Percentiles rank a stretch among this genome's conserved stretches.
Conservation (phyloP, 441 rosid species). For the Aquilaria agallochum region DNA sequence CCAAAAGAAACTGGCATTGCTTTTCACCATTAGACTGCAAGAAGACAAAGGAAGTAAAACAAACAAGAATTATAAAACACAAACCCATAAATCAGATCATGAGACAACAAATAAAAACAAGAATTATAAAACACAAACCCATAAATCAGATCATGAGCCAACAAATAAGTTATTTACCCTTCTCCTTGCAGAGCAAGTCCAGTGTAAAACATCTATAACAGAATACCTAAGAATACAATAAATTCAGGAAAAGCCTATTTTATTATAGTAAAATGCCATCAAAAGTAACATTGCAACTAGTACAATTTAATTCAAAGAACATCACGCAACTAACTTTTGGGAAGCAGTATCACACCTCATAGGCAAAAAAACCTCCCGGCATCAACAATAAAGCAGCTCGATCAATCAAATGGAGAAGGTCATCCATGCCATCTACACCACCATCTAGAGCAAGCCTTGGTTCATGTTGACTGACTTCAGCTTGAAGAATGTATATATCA, state of each 20-base stretch:
- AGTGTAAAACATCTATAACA: too few species aligned
- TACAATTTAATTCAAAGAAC: not conserved
- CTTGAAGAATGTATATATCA: conserved; percentile 64
- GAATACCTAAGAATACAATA: too few species aligned
- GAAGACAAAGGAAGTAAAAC: conserved; percentile 1
- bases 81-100: too few species aligned
- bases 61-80: not conserved
- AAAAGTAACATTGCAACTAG: not conserved
- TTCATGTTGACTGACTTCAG: conserved; percentile 90
- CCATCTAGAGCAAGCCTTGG: conserved; percentile 90
- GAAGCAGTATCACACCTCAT: conserved; percentile 48
- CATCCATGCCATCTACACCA: conserved; percentile 62
- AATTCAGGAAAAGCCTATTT: not conserved
- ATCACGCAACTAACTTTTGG: not conserved
- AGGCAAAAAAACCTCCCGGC: conserved; percentile 76
- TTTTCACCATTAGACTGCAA: conserved; percentile 78
- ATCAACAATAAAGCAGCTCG: conserved; percentile 67
- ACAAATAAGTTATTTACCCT: not conserved
- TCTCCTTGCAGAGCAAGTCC: too few species aligned
- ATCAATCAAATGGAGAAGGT: conserved; percentile 63
- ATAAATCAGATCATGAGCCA: not conserved
- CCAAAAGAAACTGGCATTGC: conserved; percentile 67
- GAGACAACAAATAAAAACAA: conserved; percentile 1
- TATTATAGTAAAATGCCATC: not conserved
- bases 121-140: not conserved